A percentile compares a stretch with the other conserved stretches of the same genome.
Conservation (phyloP, 2,329 filamentous ascomycete species). For the Lecanicillium sp. region DNA sequence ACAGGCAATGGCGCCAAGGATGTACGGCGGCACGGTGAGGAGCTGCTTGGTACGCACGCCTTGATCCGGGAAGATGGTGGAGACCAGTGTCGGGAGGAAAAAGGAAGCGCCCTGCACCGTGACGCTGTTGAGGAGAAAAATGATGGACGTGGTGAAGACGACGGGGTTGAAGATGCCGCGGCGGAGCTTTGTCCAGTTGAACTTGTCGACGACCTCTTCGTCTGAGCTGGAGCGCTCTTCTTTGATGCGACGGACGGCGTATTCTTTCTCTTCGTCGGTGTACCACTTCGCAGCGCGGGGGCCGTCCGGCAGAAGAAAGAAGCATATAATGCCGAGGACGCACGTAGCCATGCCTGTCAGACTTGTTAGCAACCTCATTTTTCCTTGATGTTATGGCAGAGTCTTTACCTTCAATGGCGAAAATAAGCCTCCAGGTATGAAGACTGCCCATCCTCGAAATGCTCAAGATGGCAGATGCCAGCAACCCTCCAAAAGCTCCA, state of each 20-base stretch:
- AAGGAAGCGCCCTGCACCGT: conserved; percentile 67
- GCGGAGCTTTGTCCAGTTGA: conserved; percentile 51
- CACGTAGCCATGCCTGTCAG: conserved; percentile 42
- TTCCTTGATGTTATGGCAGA: too few relatives aligned
- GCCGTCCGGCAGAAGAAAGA: conserved; percentile 59
- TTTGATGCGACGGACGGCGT: conserved; percentile 53
- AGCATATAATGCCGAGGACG: conserved; percentile 46
- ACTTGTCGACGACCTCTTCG: conserved; percentile 48
- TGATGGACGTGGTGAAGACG: conserved; percentile 37
- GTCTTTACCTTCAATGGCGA: conserved; percentile 50
- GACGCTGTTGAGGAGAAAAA: conserved; percentile 60
- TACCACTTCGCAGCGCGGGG: conserved; percentile 61
- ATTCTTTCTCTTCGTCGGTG: conserved; percentile 51
- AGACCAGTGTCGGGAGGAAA: conserved; percentile 64
- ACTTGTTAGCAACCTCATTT: neutral
- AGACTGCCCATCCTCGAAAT: conserved; percentile 49
- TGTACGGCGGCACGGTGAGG: conserved; percentile 61
- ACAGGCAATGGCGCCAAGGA: conserved; percentile 58
- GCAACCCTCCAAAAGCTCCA: conserved; percentile 59
- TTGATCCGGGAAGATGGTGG: conserved; percentile 55
- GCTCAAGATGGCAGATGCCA: conserved; percentile 54
- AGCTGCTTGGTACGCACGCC: conserved; percentile 57
- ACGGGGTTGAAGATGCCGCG: conserved; percentile 59
- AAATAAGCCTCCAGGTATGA: conserved; percentile 61
- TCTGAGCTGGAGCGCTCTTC: conserved; percentile 49